Percentiles rank a stretch among this genome's conserved stretches.
These are phyloP conservation scores for Aspergillus ibericus DNA, from an alignment of 2,329 filamentous ascomycete species.

Conservation along the genomic window DNA sequence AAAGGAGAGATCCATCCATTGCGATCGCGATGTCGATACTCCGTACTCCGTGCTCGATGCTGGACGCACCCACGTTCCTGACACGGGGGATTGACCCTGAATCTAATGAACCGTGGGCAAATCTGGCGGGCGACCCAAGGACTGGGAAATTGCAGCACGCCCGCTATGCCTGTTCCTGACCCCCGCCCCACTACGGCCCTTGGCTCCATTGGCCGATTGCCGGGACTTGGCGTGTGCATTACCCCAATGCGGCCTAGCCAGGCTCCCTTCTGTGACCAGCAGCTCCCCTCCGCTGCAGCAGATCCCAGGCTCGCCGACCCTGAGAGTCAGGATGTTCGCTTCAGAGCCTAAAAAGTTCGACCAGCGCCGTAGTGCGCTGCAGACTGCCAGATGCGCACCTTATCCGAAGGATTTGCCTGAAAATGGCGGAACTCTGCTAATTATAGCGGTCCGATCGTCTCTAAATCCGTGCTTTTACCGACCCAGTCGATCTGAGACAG, in stretches of 20 bases:
- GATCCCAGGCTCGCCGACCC: not conserved
- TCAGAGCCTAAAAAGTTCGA: not conserved
- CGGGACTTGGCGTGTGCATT: not conserved
- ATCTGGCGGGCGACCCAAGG: not conserved
- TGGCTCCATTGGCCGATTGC: not conserved
- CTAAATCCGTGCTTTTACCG: not conserved
- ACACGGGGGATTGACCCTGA: not conserved
- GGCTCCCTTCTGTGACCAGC: not conserved
- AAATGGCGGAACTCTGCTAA: not conserved
- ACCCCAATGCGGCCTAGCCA: not conserved
- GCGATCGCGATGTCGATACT: not conserved
- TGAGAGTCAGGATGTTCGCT: not conserved
- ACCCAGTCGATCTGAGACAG: constrained; percentile 1
- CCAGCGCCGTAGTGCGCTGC: not conserved
- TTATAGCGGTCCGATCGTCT: not conserved
- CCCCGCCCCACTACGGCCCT: not conserved
- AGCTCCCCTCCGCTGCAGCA: not conserved
- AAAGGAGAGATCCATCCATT: not conserved
- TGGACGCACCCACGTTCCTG: not conserved
- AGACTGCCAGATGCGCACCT: not conserved
- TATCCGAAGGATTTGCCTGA: not conserved
- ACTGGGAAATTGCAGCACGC: not conserved
- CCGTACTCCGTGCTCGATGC: not conserved
- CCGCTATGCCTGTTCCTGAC: not conserved
- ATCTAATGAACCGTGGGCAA: not conserved